phyloP scores from a whole-genome alignment of 345 rosid species.

The Syzygium jambos region DNA sequence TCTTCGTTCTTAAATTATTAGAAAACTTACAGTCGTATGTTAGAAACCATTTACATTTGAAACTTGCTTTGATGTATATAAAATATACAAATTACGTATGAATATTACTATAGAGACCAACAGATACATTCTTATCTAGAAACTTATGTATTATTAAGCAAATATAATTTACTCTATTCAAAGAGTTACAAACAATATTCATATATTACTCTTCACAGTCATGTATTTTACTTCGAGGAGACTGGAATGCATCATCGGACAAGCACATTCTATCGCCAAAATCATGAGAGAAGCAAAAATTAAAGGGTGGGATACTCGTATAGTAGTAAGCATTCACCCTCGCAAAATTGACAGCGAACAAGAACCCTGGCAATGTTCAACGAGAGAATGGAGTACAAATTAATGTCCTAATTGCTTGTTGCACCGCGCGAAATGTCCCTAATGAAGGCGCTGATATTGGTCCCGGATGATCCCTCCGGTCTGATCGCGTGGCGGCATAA shows the following conservation, averaged over 20 bases:
- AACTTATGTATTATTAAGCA: neutral
- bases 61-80: neutral
- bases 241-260: no score
- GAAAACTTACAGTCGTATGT: neutral
- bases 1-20: neutral
- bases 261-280: no score
- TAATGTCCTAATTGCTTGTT: neutral
- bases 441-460: neutral
- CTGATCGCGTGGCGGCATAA: conserved; percentile 6
- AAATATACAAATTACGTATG: neutral
- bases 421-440: neutral
- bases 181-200: no score
- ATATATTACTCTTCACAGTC: no score
- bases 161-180: no score
- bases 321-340: no score
- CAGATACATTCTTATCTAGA: neutral
- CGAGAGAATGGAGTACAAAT: neutral
- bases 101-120: neutral
- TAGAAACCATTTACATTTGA: neutral
- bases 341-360: neutral
- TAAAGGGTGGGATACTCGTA: no score
- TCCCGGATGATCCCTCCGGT: conserved; percentile 11
- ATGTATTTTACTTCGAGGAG: no score
- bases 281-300: no score
- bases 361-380: neutral